Evolutionary conservation across 108 stramenopile species (phyloP).

Genomic region (Skeletonema marinoi): DNA sequence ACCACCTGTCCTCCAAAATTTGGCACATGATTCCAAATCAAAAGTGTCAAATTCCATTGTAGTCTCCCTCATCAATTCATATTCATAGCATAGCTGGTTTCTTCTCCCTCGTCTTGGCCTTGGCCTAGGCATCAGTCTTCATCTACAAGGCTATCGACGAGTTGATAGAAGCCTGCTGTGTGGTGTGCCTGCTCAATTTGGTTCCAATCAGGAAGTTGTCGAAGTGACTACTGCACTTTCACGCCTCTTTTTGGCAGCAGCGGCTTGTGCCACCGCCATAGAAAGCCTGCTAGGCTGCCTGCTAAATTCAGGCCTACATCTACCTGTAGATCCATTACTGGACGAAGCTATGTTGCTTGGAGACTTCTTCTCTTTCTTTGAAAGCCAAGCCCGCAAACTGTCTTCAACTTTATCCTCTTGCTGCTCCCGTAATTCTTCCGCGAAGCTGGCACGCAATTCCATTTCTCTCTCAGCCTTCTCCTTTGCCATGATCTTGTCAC

Average conservation of each 20-base stretch:
- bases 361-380: slow-evolving; percentile 1
- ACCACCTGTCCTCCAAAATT: too few relatives aligned
- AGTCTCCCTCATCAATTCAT: too few relatives aligned
- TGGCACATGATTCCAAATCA: too few relatives aligned
- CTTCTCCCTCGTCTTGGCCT: too few relatives aligned
- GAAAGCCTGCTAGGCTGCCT: not conserved
- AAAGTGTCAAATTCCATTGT: too few relatives aligned
- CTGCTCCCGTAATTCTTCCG: not conserved
- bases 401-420: not conserved
- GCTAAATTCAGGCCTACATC: not conserved
- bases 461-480: not conserved
- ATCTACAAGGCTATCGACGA: too few relatives aligned
- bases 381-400: not conserved
- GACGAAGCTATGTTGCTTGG: not conserved
- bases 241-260: not conserved
- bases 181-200: too few relatives aligned
- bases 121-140: too few relatives aligned
- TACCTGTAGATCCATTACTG: not conserved
- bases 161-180: too few relatives aligned
- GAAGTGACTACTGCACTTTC: not conserved
- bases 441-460: not conserved
- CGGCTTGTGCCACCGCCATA: not conserved
- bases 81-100: too few relatives aligned
- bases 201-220: too few relatives aligned
- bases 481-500: not conserved